Evolutionary conservation across 1,284 basidiomycete species (phyloP).

Genomic region (Amylostereum areolatum): DNA sequence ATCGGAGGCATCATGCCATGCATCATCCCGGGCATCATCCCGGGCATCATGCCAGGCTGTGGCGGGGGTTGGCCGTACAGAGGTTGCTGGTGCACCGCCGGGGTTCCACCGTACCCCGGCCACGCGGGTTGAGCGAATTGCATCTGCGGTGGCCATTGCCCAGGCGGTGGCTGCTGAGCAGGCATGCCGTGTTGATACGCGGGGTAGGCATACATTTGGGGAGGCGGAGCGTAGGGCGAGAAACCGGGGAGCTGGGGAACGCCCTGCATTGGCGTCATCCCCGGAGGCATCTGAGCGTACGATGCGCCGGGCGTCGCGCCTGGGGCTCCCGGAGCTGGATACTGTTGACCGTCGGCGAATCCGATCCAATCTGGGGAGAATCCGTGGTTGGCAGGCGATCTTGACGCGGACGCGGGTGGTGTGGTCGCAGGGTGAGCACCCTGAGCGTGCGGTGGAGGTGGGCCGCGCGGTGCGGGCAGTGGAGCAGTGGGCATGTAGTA

Average conservation of each 20-base stretch:
- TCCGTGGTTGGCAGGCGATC: not conserved
- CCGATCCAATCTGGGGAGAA: conserved; percentile 16
- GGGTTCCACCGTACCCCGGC: too few species aligned
- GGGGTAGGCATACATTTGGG: not conserved
- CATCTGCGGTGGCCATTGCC: not conserved
- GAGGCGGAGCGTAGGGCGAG: conserved; percentile 4
- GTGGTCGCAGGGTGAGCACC: not conserved
- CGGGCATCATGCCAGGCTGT: not conserved
- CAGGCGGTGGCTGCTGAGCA: not conserved
- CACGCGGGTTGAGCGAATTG: too few species aligned
- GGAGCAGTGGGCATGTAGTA: conserved; percentile 25
- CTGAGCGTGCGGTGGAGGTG: not conserved
- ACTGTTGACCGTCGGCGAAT: not conserved
- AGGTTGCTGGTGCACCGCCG: not conserved
- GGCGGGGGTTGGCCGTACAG: not conserved
- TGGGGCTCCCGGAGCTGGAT: too few species aligned
- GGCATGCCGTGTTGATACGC: conserved; percentile 10
- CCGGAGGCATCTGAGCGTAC: too few species aligned
- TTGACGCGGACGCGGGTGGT: too few species aligned
- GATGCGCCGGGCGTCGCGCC: too few species aligned
- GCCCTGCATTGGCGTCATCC: too few species aligned
- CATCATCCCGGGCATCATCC: too few species aligned
- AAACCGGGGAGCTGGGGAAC: too few species aligned
- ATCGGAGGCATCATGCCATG: too few species aligned
- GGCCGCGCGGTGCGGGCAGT: conserved; percentile 9